Evolutionary conservation across 345 rosid species (phyloP).

Genomic region (Syzygium jambos): DNA sequence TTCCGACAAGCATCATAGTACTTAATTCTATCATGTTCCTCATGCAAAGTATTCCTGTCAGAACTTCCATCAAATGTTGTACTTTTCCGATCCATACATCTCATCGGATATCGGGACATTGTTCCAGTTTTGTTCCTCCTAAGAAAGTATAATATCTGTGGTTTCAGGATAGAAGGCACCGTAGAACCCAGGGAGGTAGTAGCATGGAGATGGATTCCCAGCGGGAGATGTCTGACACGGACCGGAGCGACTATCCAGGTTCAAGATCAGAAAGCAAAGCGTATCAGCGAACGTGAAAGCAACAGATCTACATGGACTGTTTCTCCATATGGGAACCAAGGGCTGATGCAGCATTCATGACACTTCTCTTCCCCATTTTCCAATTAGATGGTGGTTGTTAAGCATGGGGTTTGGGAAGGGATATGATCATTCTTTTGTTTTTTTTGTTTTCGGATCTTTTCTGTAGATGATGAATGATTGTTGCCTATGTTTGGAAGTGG

Average conservation of each 20-base stretch:
- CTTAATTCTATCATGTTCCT: background rate
- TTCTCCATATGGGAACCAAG: background rate
- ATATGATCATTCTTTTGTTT: background rate
- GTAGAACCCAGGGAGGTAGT: conserved; percentile 43
- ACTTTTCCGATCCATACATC: background rate
- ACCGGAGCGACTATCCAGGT: conserved; percentile 41
- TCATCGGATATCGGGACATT: background rate
- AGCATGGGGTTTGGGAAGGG: background rate
- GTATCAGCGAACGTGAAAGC: conserved; percentile 7
- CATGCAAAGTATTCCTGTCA: background rate
- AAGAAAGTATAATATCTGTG: background rate
- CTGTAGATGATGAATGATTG: conserved; percentile 1
- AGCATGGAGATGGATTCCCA: conserved; percentile 69
- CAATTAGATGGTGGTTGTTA: background rate
- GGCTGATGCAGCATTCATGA: background rate
- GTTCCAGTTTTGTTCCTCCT: background rate
- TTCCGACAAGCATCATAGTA: background rate
- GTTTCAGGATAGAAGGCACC: conserved; percentile 72
- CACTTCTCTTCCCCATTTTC: background rate
- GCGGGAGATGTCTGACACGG: conserved; percentile 72
- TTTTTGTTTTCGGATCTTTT: background rate
- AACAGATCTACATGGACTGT: background rate
- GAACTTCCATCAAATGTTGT: background rate
- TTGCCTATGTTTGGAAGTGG: background rate
- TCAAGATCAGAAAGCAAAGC: conserved; percentile 57